phyloP scores from a whole-genome alignment of 1,139 yeast genomes.

The Ogataea hybrid region DNA sequence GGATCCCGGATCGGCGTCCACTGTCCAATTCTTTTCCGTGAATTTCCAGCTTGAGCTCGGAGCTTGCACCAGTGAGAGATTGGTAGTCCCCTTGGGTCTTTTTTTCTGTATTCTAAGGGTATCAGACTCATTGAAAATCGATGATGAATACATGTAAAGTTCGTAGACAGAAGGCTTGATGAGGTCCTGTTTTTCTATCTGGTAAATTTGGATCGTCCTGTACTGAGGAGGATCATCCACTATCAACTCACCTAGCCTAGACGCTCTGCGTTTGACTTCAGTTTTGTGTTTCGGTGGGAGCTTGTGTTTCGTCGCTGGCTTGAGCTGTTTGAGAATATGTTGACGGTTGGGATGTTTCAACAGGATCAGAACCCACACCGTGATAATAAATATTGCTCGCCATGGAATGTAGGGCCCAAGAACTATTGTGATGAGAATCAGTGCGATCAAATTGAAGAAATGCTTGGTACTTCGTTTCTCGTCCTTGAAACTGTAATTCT shows the following conservation, averaged over 20 bases:
- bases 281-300: neutral
- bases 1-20: conserved; percentile 50
- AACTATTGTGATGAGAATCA: conserved; percentile 43
- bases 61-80: conserved; percentile 56
- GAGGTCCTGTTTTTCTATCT: conserved; percentile 65
- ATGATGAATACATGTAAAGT: conserved; percentile 46
- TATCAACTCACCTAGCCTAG: conserved; percentile 33
- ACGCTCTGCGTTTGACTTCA: conserved; percentile 26
- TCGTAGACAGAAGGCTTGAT: conserved; percentile 57
- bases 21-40: conserved; percentile 61
- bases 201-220: conserved; percentile 68
- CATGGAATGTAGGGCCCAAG: conserved; percentile 70
- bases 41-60: conserved; percentile 73
- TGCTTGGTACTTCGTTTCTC: conserved; percentile 63
- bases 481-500: conserved; percentile 70
- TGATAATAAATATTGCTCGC: conserved; percentile 51
- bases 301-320: conserved; percentile 1
- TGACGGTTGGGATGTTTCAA: conserved; percentile 57
- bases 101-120: conserved; percentile 53
- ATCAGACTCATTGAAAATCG: conserved; percentile 53
- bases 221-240: conserved; percentile 68
- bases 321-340: conserved; percentile 20
- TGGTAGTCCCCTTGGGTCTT: conserved; percentile 64
- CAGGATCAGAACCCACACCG: conserved; percentile 53
- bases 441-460: conserved; percentile 34